Conservation (phyloP, 1,284 basidiomycete species). For the Trametes polyzona region DNA sequence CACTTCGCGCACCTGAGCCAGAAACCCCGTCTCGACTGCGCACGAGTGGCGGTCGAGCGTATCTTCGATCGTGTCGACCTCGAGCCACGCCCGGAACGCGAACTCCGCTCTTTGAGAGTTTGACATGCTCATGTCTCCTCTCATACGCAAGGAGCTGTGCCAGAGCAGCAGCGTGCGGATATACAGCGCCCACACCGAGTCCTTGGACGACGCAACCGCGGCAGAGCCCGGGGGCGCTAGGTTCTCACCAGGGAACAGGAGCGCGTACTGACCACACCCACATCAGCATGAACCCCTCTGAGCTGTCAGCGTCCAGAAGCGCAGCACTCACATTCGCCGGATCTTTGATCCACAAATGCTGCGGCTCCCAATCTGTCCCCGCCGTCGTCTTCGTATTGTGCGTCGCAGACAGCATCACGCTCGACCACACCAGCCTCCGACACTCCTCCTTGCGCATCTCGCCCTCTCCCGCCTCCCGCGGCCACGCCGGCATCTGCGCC, state of each 20-base stretch:
- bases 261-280: slow-evolving; percentile 57
- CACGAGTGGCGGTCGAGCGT: slow-evolving; percentile 69
- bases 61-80: slow-evolving; percentile 65
- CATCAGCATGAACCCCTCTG: slow-evolving; percentile 2
- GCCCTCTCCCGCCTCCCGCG: slow-evolving; percentile 54
- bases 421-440: slow-evolving; percentile 71
- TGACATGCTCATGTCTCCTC: slow-evolving; percentile 42
- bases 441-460: slow-evolving; percentile 72
- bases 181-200: slow-evolving; percentile 72
- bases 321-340: slow-evolving; percentile 55
- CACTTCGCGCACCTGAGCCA: slow-evolving; percentile 70
- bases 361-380: slow-evolving; percentile 34
- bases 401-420: slow-evolving; percentile 62
- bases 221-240: slow-evolving; percentile 38
- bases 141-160: slow-evolving; percentile 67
- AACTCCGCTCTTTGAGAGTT: slow-evolving; percentile 60
- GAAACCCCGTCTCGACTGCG: slow-evolving; percentile 61
- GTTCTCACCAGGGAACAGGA: slow-evolving; percentile 70
- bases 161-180: slow-evolving; percentile 69
- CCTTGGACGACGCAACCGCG: slow-evolving; percentile 35
- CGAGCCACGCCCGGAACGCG: slow-evolving; percentile 69
- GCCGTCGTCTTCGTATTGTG: slow-evolving; percentile 59
- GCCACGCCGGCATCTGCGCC: slow-evolving; percentile 69
- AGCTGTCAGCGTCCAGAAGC: background rate
- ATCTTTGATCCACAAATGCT: slow-evolving; percentile 63